phyloP scores from a whole-genome alignment of 2,329 filamentous ascomycete genomes.

The Geosmithia morbida region DNA sequence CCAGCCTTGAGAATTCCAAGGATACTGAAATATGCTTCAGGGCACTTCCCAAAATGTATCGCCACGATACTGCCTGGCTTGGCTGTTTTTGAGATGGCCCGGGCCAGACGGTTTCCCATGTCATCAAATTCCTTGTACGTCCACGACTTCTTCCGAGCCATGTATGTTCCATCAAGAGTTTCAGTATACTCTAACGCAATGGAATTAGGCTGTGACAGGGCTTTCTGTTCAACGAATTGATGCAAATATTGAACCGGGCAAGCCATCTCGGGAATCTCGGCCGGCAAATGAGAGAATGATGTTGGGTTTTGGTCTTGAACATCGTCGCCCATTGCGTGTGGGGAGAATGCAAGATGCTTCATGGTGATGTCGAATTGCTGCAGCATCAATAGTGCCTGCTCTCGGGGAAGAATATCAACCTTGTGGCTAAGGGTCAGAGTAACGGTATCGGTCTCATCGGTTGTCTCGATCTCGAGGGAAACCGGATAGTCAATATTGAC shows the following conservation, averaged over 20 bases:
- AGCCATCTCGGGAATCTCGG: constrained; percentile 40
- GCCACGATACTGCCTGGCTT: constrained; percentile 50
- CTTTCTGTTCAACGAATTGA: constrained; percentile 59
- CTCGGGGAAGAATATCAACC: constrained; percentile 45
- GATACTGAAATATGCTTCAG: constrained; percentile 71
- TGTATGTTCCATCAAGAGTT: constrained; percentile 23
- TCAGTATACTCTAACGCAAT: constrained; percentile 64
- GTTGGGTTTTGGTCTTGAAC: constrained; percentile 15
- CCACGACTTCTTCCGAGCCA: constrained; percentile 34
- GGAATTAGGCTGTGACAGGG: constrained; percentile 37
- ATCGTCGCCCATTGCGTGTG: constrained; percentile 23
- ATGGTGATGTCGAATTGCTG: constrained; percentile 58
- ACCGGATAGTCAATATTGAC: constrained; percentile 64
- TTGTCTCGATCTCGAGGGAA: constrained; percentile 64
- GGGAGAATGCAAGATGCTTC: constrained; percentile 37
- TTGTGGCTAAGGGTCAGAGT: constrained; percentile 53
- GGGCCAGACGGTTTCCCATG: constrained; percentile 58
- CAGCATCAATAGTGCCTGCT: constrained; percentile 55
- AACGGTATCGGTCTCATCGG: constrained; percentile 24
- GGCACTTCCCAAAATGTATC: constrained; percentile 72
- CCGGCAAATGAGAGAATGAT: constrained; percentile 52
- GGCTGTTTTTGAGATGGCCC: constrained; percentile 39
- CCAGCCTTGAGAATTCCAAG: constrained; percentile 72
- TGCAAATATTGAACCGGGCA: constrained; percentile 52
- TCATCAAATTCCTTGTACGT: constrained; percentile 59